Base-by-base conservation (phyloP, 2,329 filamentous ascomycete species). In the Sarocladiaceae sp. region DNA sequence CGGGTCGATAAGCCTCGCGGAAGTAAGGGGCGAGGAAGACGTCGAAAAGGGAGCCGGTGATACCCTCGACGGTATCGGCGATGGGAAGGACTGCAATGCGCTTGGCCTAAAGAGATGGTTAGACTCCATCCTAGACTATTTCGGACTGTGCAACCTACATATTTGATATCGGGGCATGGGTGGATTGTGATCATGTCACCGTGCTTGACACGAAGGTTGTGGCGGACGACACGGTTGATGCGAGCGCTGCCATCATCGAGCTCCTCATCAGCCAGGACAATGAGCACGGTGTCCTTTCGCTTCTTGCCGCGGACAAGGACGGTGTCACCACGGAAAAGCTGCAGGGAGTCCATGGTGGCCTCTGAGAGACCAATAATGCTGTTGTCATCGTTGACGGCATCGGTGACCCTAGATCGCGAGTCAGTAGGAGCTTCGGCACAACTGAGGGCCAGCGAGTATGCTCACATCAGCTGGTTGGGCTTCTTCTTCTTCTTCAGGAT, bases 401-500 rank as follows among this genome's bases (percentile, higher is more conserved):
- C 94, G 62, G 93, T 97, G 54, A 98, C 93, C 73, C 89, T 95
- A 60, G 32, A 42, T 41, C n/a, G 32, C 6, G 40, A 33, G 51
- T 59, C 41, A 63, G 49, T 48, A 51, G 48, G 26, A 33, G 37
- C 49, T 23, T 23, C 19, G 23, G 4, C 4, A 12, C 3, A 15
- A 24, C 37, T 21, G 37, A 24, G 37, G 13, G 29, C 11, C 27
- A 40, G 10, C 41, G 35, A 44, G 27, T 20, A 53, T 56, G 67
- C 83, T 66, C 76, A 95, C 89, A 98, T 95, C 66, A 98, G 72
- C 62, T 91, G 94, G 72, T 98, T 98, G 58, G 90, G 90, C 88
- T 98, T 98, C 90, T 98, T 98, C 85, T 98, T 98, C 80, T 97
- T 97, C 77, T 96, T 97, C 61, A 98, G 80, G 58, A 98, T 98